Evolutionary conservation across 2,329 filamentous ascomycete genomes (phyloP).

Genomic region (Diaporthe australafricana): DNA sequence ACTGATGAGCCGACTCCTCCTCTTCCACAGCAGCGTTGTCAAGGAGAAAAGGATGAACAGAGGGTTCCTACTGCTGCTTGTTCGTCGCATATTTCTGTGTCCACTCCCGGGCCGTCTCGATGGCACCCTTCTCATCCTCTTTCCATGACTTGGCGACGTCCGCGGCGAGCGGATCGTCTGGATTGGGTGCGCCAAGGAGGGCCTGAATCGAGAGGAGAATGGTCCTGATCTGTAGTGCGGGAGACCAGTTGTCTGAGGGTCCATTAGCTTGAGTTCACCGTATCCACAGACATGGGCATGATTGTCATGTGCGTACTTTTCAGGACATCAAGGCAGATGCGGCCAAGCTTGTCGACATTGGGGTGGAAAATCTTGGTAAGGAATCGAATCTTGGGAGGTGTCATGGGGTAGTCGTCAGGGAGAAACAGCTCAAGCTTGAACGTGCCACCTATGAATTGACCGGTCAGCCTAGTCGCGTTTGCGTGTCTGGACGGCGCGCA

Average conservation of each 20-base stretch:
- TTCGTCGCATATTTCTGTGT: slow-evolving; percentile 80
- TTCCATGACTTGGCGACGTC: slow-evolving; percentile 99
- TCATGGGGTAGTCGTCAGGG: slow-evolving; percentile 99
- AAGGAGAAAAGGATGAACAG: background rate
- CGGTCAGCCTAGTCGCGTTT: slow-evolving; percentile 3
- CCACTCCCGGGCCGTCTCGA: slow-evolving; percentile 93
- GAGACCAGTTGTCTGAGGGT: slow-evolving; percentile 92
- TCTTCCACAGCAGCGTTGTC: background rate
- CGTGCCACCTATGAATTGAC: slow-evolving; percentile 71
- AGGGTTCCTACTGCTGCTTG: slow-evolving; percentile 28
- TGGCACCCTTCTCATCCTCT: slow-evolving; percentile 92
- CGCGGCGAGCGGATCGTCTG: slow-evolving; percentile 97
- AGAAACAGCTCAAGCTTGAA: slow-evolving; percentile 98
- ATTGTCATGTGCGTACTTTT: slow-evolving; percentile 76
- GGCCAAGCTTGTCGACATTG: slow-evolving; percentile 96
- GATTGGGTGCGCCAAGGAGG: slow-evolving; percentile 93
- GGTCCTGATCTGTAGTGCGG: slow-evolving; percentile 95
- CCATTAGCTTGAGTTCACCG: background rate
- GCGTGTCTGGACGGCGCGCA: slow-evolving; percentile 52
- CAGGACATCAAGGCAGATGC: slow-evolving; percentile 95
- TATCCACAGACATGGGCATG: background rate
- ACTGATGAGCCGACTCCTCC: background rate
- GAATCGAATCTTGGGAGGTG: slow-evolving; percentile 97
- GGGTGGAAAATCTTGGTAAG: slow-evolving; percentile 99
- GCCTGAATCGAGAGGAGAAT: slow-evolving; percentile 99